A percentile compares a stretch with the other conserved stretches of the same genome.
These are phyloP conservation scores for Hansenula lynferdii DNA, from an alignment of 1,139 yeast species.

Conservation along the genomic window DNA sequence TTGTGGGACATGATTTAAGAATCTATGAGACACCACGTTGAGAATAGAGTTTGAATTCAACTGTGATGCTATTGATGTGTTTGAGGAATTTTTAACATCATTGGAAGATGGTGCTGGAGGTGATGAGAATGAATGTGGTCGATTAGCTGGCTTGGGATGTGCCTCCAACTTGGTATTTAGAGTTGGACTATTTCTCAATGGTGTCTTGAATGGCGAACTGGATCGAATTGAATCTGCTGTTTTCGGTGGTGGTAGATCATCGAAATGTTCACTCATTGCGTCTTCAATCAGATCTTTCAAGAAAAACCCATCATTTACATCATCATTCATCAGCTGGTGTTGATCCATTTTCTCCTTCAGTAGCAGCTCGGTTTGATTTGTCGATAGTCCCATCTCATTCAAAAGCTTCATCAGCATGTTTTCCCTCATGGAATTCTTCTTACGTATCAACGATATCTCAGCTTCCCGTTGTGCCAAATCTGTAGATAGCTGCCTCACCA, in stretches of 20 bases:
- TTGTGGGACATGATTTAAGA: constrained; percentile 22
- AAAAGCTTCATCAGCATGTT: constrained; percentile 38
- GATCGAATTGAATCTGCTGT: background rate
- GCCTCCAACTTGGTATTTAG: too few species aligned
- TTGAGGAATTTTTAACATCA: background rate
- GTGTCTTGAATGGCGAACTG: background rate
- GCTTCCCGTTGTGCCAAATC: constrained; percentile 47
- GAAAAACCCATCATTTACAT: constrained; percentile 4
- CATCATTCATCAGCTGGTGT: background rate
- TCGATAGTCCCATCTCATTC: constrained; percentile 40
- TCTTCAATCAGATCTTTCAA: constrained; percentile 26
- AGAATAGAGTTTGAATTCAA: constrained; percentile 9
- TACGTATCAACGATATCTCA: constrained; percentile 37
- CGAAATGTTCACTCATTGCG: constrained; percentile 23
- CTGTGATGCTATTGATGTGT: constrained; percentile 2
- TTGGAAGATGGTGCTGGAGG: constrained; percentile 9
- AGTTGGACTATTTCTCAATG: too few species aligned
- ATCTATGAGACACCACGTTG: constrained; percentile 20
- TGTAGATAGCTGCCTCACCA: constrained; percentile 43
- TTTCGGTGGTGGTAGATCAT: background rate
- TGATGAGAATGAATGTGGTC: constrained; percentile 14
- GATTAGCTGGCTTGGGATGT: too few species aligned
- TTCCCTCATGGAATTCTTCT: constrained; percentile 39
- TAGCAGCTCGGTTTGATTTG: constrained; percentile 39
- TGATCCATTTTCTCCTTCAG: constrained; percentile 19